Percentiles rank a stretch among this genome's conserved stretches.
These are phyloP conservation scores for Coniochaeta pulveracea DNA, from an alignment of 2,329 filamentous ascomycete genomes.

Conservation along the genomic window DNA sequence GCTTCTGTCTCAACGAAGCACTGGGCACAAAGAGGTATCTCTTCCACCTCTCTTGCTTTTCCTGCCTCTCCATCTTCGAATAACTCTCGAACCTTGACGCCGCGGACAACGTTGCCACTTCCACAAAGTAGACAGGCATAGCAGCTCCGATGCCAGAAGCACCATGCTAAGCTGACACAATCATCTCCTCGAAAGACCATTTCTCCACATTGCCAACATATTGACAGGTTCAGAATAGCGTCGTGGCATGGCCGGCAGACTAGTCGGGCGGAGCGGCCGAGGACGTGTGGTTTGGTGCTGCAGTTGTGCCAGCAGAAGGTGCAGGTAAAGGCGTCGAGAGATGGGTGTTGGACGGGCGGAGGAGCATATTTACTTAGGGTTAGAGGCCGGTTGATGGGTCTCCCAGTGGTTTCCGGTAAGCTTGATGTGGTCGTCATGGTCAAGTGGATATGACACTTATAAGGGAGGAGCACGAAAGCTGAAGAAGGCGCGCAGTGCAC, in stretches of 20 bases:
- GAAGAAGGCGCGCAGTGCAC: no score
- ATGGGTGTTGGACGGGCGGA: no score
- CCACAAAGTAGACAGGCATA: slow-evolving; percentile 46
- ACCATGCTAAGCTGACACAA: slow-evolving; percentile 47
- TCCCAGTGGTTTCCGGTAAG: no score
- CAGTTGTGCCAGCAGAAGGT: slow-evolving; percentile 41
- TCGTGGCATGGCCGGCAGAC: slow-evolving; percentile 35
- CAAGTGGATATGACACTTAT: no score
- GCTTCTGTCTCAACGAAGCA: slow-evolving; percentile 30
- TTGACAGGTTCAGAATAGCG: slow-evolving; percentile 37
- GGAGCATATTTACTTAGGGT: no score
- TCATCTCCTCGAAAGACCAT: slow-evolving; percentile 40
- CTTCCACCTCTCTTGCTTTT: slow-evolving; percentile 26
- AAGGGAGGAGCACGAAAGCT: no score
- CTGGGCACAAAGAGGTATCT: slow-evolving; percentile 36
- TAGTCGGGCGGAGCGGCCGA: slow-evolving; percentile 35
- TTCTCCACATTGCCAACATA: slow-evolving; percentile 48
- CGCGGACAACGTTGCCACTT: slow-evolving; percentile 23
- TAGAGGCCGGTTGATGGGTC: no score
- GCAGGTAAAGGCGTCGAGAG: slow-evolving; percentile 39
- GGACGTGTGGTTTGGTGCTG: slow-evolving; percentile 22
- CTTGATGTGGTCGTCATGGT: no score
- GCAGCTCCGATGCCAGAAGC: slow-evolving; percentile 46
- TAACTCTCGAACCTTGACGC: slow-evolving; percentile 22
- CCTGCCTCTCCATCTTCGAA: slow-evolving; percentile 14